Base-by-base conservation (phyloP, 106 monocot genomes). In the Dioscorea alata region DNA sequence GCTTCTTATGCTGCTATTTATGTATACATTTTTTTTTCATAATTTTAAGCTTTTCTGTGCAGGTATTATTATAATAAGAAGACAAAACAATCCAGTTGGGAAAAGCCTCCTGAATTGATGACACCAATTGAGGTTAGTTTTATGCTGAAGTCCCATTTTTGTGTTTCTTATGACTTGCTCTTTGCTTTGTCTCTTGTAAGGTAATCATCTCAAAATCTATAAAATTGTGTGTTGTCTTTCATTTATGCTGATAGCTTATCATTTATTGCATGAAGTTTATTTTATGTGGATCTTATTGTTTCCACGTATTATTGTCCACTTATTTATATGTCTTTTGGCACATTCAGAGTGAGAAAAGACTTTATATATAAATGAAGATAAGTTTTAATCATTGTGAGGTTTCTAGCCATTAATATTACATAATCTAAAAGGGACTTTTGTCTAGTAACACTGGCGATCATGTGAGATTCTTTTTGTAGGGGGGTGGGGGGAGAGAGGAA, bases 41-140 rank as follows among this genome's bases (percentile, higher is more conserved):
- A n/a, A 49, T 65, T 48, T 20, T 60, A 25, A 5, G 25, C 28
- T 13, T 71, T 50, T 61, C 7, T 61, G n/a, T 70, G 25, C 34
- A 99, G 97, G 65, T 99, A 99, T 54, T 99, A 99, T 67, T 90
- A 87, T 59, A 99, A 99, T 74, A 99, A 90, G 76, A 99, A 87
- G 78, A 99, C 92, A 9, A 84, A 75, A 49, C 92, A 90, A 70
- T 99, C 97, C 77, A 87, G 86, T 68, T 99, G 97, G 97, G 97
- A 90, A 73, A 99, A 99, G 71, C 97, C 97, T 18, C 48, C 77
- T 68, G 97, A 99, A 64, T 57, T 99, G 56, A 99, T 99, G 97
- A 90, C 92, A 6, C 97, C 92, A 22, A 80, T 80, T 70, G 93
- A 93, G 93, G 93, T 93, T 76, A 82, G 82, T 61, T 48, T 32